A percentile compares a stretch with the other conserved stretches of the same genome.
These are phyloP conservation scores for Ceratocystis ficicola DNA, from an alignment of 2,329 filamentous ascomycete species.

Conservation along the genomic window DNA sequence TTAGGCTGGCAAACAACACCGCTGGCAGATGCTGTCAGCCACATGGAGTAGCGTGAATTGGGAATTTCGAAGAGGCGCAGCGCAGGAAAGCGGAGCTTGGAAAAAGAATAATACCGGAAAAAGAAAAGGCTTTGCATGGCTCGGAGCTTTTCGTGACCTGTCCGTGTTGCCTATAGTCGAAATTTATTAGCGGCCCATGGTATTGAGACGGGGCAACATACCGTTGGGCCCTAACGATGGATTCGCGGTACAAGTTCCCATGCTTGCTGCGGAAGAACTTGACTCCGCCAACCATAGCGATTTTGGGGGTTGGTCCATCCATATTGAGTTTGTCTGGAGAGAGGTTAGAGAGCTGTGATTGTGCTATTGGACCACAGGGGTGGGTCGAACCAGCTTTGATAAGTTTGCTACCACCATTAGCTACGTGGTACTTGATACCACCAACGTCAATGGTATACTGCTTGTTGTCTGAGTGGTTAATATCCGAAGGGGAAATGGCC, in stretches of 20 bases:
- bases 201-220: slow-evolving; percentile 36
- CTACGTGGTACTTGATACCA: slow-evolving; percentile 61
- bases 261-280: slow-evolving; percentile 76
- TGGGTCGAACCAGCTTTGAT: slow-evolving; percentile 54
- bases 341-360: slow-evolving; percentile 36
- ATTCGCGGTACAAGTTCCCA: slow-evolving; percentile 71
- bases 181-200: slow-evolving; percentile 31
- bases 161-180: slow-evolving; percentile 36
- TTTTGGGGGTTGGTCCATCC: slow-evolving; percentile 57
- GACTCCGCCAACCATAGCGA: slow-evolving; percentile 59
- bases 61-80: slow-evolving; percentile 8
- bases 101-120: slow-evolving; percentile 51
- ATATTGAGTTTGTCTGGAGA: slow-evolving; percentile 27
- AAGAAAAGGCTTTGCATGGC: slow-evolving; percentile 60
- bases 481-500: slow-evolving; percentile 1
- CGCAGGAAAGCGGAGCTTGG: slow-evolving; percentile 1
- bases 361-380: not conserved
- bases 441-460: slow-evolving; percentile 36
- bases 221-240: slow-evolving; percentile 63
- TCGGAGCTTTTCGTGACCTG: slow-evolving; percentile 56
- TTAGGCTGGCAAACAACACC: not conserved
- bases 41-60: slow-evolving; percentile 6
- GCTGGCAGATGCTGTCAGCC: not conserved
- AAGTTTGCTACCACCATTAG: slow-evolving; percentile 71
- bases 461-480: slow-evolving; percentile 15